Conservation (phyloP, 257 asterid species). For the Nicotiana sylvestris region DNA sequence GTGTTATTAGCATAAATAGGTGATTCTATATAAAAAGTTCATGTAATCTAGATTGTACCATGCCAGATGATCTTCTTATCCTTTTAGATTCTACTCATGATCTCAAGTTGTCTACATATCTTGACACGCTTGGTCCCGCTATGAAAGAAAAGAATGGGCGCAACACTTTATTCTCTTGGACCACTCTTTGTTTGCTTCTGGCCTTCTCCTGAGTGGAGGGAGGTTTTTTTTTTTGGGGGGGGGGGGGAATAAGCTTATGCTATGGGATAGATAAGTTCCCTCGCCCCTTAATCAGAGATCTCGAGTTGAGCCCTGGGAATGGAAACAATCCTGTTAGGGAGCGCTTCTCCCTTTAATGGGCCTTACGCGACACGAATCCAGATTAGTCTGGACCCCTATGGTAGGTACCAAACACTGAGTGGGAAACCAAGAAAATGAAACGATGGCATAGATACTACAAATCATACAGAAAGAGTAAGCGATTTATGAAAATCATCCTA, state of each 20-base stretch:
- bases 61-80: background rate
- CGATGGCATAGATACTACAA: background rate
- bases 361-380: too few species aligned
- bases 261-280: background rate
- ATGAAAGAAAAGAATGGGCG: background rate
- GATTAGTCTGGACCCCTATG: too few species aligned
- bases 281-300: too few species aligned
- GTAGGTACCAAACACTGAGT: too few species aligned
- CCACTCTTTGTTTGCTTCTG: background rate
- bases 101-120: background rate
- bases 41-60: background rate
- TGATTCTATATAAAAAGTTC: background rate
- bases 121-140: background rate
- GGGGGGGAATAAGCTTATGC: background rate
- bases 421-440: too few species aligned
- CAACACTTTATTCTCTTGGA: background rate
- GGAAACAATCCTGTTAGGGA: too few species aligned
- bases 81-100: background rate
- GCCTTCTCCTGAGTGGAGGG: background rate
- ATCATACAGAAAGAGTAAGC: background rate
- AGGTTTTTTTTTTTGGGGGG: too few species aligned
- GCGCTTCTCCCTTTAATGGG: too few species aligned
- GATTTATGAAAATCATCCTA: background rate
- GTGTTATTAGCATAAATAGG: background rate
- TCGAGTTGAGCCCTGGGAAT: too few species aligned